Evolutionary conservation across 2,329 filamentous ascomycete genomes (phyloP).

Genomic region (Neofusicoccum umdonicola): DNA sequence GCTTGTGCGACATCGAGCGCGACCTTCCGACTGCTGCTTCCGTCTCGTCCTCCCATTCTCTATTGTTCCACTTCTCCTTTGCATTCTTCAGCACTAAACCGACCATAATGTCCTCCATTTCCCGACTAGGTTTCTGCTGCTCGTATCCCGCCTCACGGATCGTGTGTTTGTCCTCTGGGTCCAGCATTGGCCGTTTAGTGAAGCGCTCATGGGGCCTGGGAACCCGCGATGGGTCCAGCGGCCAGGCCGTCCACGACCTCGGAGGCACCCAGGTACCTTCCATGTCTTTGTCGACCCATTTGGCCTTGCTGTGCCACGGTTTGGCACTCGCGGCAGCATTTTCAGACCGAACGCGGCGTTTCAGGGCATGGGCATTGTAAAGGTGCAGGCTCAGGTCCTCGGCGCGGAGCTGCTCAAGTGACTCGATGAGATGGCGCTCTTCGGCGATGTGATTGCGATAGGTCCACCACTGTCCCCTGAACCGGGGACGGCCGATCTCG

Average conservation of each 20-base stretch:
- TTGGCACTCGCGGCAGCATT: slow-evolving; percentile 20
- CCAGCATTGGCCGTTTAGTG: slow-evolving; percentile 30
- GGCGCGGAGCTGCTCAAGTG: slow-evolving; percentile 62
- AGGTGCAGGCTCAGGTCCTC: slow-evolving; percentile 72
- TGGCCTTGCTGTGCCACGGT: slow-evolving; percentile 41
- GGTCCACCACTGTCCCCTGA: slow-evolving; percentile 63
- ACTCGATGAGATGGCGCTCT: slow-evolving; percentile 62
- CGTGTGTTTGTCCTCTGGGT: slow-evolving; percentile 53
- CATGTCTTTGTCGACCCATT: slow-evolving; percentile 37
- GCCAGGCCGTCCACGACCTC: slow-evolving; percentile 81
- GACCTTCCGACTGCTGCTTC: slow-evolving; percentile 16
- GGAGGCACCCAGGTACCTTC: slow-evolving; percentile 44
- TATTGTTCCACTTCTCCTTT: slow-evolving; percentile 57
- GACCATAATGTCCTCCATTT: slow-evolving; percentile 68
- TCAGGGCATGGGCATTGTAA: slow-evolving; percentile 73
- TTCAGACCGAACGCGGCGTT: slow-evolving; percentile 42
- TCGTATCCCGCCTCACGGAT: slow-evolving; percentile 41
- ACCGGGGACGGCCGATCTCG: slow-evolving; percentile 55
- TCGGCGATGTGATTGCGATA: slow-evolving; percentile 64
- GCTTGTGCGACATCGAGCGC: background rate
- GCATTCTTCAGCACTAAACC: slow-evolving; percentile 65
- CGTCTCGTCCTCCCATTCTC: slow-evolving; percentile 35
- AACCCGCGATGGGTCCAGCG: slow-evolving; percentile 61
- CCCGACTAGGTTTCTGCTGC: slow-evolving; percentile 53
- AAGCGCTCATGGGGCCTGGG: slow-evolving; percentile 57